A percentile compares a stretch with the other conserved stretches of the same genome.
These are phyloP conservation scores for Furcasterigmium sp. DNA, from an alignment of 2,329 filamentous ascomycete genomes.

Conservation along the genomic window DNA sequence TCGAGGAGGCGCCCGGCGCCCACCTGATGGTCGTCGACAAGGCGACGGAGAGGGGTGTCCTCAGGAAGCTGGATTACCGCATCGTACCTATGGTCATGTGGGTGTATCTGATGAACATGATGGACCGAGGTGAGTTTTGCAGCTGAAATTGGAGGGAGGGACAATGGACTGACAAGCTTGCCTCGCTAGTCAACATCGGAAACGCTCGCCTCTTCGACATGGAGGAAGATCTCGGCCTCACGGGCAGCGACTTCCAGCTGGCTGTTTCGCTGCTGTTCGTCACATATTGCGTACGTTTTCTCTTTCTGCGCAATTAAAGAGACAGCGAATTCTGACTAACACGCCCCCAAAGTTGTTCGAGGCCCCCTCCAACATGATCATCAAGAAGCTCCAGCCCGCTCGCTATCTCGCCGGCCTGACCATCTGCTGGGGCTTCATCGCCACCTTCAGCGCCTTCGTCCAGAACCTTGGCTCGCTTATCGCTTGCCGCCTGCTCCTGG, in stretches of 20 bases:
- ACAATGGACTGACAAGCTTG: neutral
- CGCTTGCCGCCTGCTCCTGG: conserved; percentile 51
- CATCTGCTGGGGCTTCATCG: conserved; percentile 45
- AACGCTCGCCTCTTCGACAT: conserved; percentile 43
- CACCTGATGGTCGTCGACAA: conserved; percentile 1
- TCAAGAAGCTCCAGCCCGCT: conserved; percentile 31
- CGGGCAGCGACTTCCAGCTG: conserved; percentile 50
- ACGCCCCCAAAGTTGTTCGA: conserved; percentile 23
- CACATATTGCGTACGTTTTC: conserved; percentile 33
- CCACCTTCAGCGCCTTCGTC: conserved; percentile 51
- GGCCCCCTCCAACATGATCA: conserved; percentile 33
- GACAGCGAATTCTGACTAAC: neutral
- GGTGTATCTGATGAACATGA: conserved; percentile 29
- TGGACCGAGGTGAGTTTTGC: conserved; percentile 23
- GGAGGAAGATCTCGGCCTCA: conserved; percentile 52
- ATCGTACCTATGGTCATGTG: conserved; percentile 25
- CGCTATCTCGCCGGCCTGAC: conserved; percentile 31
- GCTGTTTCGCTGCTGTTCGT: conserved; percentile 37
- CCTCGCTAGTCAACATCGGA: conserved; percentile 45
- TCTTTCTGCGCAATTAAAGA: no score
- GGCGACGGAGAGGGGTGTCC: conserved; percentile 3
- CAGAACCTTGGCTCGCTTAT: conserved; percentile 50
- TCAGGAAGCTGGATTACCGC: conserved; percentile 22
- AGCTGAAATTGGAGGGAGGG: no score
- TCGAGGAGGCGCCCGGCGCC: neutral